A percentile compares a stretch with the other conserved stretches of the same genome.
phyloP scores from a whole-genome alignment of 1,284 basidiomycete species.

The Fomitopsis schrenkii region DNA sequence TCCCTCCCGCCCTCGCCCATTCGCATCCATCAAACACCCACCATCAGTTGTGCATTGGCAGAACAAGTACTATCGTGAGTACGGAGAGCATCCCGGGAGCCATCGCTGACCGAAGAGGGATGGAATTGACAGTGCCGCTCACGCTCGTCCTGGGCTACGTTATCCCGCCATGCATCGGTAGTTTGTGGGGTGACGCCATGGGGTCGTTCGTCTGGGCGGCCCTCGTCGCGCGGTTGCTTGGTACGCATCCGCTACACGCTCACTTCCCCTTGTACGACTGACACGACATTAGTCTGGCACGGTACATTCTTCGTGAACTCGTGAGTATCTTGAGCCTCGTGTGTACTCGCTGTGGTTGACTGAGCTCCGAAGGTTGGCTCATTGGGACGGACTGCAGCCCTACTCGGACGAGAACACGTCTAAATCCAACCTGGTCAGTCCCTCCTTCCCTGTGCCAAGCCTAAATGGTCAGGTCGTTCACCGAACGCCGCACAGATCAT shows the following conservation, averaged over 20 bases:
- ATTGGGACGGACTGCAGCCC: constrained; percentile 75
- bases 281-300: constrained; percentile 55
- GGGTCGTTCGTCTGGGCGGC: constrained; percentile 72
- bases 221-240: constrained; percentile 54
- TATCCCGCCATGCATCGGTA: constrained; percentile 50
- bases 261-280: neutral
- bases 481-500: constrained; percentile 41
- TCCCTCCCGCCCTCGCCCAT: neutral
- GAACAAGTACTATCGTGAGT: constrained; percentile 63
- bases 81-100: neutral
- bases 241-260: constrained; percentile 32
- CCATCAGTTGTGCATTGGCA: constrained; percentile 69
- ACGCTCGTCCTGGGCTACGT: constrained; percentile 59
- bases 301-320: constrained; percentile 80
- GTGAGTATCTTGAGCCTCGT: constrained; percentile 31
- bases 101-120: neutral
- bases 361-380: constrained; percentile 50
- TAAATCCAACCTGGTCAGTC: constrained; percentile 60
- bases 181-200: constrained; percentile 52
- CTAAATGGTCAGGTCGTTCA: neutral
- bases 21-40: neutral
- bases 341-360: neutral
- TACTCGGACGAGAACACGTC: constrained; percentile 80
- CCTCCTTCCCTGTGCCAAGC: neutral
- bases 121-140: constrained; percentile 41